These are phyloP conservation scores for Cordyceps farinosa DNA, from an alignment of 2,329 filamentous ascomycete species.

Conservation along the genomic window DNA sequence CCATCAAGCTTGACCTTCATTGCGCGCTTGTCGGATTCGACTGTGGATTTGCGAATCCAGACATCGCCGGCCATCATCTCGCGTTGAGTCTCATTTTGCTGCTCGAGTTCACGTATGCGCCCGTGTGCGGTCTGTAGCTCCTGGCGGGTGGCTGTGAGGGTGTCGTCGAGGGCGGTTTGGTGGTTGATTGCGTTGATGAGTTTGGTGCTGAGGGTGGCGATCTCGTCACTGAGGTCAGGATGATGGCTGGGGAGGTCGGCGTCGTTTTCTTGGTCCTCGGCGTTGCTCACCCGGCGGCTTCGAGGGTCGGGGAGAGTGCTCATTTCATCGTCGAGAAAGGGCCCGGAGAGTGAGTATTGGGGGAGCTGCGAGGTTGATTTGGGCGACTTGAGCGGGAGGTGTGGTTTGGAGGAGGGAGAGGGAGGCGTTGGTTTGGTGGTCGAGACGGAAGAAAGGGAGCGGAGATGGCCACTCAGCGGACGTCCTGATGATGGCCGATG, in stretches of 20 bases:
- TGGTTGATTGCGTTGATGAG: conserved; percentile 97
- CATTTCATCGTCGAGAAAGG: conserved; percentile 57
- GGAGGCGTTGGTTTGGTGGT: conserved; percentile 29
- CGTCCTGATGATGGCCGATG: conserved; percentile 28
- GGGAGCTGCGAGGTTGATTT: conserved; percentile 34
- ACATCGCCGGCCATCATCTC: conserved; percentile 70
- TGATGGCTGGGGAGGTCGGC: conserved; percentile 34
- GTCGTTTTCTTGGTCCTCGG: conserved; percentile 29
- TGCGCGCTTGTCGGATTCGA: conserved; percentile 67
- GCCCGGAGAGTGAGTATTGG: conserved; percentile 36
- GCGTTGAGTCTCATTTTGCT: conserved; percentile 61
- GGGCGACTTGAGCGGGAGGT: conserved; percentile 38
- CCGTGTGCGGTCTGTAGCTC: conserved; percentile 73
- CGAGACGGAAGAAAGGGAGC: conserved; percentile 53
- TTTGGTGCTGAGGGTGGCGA: conserved; percentile 88
- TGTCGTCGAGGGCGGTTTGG: conserved; percentile 88
- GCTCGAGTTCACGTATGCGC: conserved; percentile 65
- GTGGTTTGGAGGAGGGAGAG: conserved; percentile 30
- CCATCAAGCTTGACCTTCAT: conserved; percentile 58
- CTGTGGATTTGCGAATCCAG: conserved; percentile 68
- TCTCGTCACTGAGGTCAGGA: conserved; percentile 64
- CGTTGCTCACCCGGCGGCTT: conserved; percentile 47
- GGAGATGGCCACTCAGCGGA: conserved; percentile 45
- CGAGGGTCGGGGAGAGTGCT: conserved; percentile 67
- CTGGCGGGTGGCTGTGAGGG: conserved; percentile 73